A percentile compares a stretch with the other conserved stretches of the same genome.
Conservation (phyloP, 345 rosid genomes). For the Citrus reticulata region DNA sequence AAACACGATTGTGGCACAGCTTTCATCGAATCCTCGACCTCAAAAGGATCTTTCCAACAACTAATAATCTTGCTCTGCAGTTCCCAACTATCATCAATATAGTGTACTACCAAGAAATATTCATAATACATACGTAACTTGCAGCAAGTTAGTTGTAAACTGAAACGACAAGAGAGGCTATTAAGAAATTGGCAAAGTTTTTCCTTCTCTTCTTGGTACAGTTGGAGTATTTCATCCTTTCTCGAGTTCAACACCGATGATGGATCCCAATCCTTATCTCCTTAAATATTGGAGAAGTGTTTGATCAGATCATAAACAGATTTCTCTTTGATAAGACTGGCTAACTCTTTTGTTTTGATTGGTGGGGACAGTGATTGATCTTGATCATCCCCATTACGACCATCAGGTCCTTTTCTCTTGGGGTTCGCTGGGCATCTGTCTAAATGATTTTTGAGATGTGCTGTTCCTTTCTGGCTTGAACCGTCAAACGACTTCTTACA, state of each 20-base stretch:
- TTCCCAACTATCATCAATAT: neutral
- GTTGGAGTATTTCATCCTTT: neutral
- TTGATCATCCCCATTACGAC: neutral
- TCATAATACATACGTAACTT: too few species aligned
- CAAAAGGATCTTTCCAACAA: fast-evolving
- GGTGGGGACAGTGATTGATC: too few species aligned
- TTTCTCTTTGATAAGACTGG: neutral
- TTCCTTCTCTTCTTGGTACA: neutral
- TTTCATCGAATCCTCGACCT: too few species aligned
- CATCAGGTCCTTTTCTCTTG: too few species aligned
- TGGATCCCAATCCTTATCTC: neutral
- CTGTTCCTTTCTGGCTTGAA: conserved; percentile 2
- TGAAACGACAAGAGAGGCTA: neutral
- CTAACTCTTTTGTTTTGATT: too few species aligned
- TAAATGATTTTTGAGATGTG: neutral
- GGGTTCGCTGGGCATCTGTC: neutral
- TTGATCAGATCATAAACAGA: neutral
- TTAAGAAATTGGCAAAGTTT: neutral
- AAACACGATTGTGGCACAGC: neutral
- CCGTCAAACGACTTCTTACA: neutral
- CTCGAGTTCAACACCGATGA: neutral
- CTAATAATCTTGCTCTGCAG: too few species aligned
- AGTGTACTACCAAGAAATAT: neutral
- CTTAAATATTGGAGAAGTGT: too few species aligned
- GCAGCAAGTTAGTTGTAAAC: neutral